phyloP scores from a whole-genome alignment of 108 stramenopile species.

The Nitzschia putrida region DNA sequence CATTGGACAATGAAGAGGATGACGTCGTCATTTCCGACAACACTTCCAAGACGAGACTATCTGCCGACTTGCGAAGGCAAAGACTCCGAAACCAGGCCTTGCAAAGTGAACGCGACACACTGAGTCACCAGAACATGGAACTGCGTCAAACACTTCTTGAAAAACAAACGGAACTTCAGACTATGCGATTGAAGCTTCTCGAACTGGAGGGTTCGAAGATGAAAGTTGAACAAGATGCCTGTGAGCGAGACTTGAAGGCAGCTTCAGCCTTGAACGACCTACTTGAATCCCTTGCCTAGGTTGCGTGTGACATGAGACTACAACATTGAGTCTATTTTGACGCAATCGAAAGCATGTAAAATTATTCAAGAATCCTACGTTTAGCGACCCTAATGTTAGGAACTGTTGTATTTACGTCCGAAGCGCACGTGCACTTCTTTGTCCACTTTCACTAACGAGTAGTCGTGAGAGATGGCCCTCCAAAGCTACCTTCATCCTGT shows the following conservation, averaged over 20 bases:
- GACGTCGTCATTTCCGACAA: background rate
- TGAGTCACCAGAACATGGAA: background rate
- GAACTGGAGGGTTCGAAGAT: background rate
- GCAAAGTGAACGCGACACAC: constrained; percentile 1
- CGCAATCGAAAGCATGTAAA: background rate
- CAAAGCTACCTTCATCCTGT: constrained; percentile 60
- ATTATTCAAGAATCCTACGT: background rate
- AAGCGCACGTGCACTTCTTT: constrained; percentile 43
- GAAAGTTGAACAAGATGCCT: background rate
- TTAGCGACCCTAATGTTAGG: background rate
- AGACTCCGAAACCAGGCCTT: constrained; percentile 8
- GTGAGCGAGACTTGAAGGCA: background rate
- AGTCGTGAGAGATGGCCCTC: constrained; percentile 47
- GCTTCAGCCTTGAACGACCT: constrained; percentile 4
- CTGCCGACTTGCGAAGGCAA: constrained; percentile 12
- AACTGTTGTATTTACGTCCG: background rate
- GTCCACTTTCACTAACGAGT: constrained; percentile 56
- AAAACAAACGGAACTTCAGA: background rate
- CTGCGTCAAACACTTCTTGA: background rate
- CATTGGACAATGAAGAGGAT: background rate
- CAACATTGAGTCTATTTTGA: background rate
- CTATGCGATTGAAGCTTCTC: background rate
- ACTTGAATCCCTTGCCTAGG: background rate
- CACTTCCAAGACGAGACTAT: background rate
- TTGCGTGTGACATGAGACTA: background rate